Conservation (phyloP, 345 rosid genomes). For the Hibiscus tridactylites region DNA sequence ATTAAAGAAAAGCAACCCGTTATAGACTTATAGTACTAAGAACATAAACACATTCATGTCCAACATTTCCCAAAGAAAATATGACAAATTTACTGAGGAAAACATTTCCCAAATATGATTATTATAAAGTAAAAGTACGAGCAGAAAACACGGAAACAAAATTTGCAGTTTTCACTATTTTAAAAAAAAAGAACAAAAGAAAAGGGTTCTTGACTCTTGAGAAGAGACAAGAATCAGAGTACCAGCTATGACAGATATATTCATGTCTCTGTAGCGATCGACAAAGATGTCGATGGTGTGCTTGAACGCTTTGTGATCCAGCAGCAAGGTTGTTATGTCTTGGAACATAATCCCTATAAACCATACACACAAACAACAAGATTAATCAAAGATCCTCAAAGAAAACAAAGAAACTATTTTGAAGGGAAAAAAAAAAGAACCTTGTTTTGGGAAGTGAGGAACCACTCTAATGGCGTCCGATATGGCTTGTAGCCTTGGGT, state of each 20-base stretch:
- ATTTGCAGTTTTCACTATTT: background rate
- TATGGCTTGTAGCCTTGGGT: slow-evolving; percentile 59
- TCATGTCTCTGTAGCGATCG: too few species aligned
- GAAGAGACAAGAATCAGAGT: too few species aligned
- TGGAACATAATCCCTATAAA: slow-evolving; percentile 89
- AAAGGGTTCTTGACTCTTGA: too few species aligned
- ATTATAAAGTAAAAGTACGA: background rate
- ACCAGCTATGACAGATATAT: too few species aligned
- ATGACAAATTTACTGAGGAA: background rate
- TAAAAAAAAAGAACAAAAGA: too few species aligned
- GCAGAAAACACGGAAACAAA: background rate
- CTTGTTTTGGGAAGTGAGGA: slow-evolving; percentile 72
- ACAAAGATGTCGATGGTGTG: slow-evolving; percentile 42
- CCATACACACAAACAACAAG: background rate
- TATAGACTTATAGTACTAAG: too few species aligned
- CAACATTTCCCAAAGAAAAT: too few species aligned
- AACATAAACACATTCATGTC: background rate
- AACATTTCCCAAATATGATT: background rate
- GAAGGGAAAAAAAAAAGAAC: slow-evolving; percentile 11
- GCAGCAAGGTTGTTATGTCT: slow-evolving; percentile 80
- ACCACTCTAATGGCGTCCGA: slow-evolving; percentile 61
- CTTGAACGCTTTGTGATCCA: slow-evolving; percentile 83
- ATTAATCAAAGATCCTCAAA: background rate
- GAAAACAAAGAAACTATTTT: background rate
- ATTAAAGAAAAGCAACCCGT: background rate